phyloP scores from a whole-genome alignment of 306 rosid species.

The Prunus davidiana region DNA sequence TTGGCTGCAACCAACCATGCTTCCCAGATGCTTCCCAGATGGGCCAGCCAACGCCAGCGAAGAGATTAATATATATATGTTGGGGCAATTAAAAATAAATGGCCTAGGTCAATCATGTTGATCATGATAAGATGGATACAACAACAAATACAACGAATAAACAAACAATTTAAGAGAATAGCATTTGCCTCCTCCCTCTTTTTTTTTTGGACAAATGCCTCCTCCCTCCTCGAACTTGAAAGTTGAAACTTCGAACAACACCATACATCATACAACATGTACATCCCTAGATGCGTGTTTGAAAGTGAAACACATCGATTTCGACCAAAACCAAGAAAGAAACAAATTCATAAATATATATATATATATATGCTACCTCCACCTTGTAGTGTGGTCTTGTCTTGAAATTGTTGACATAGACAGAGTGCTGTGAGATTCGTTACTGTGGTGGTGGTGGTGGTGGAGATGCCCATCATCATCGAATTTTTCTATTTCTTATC shows the following conservation, averaged over 20 bases:
- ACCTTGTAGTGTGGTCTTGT: slow-evolving; percentile 21
- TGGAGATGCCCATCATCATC: background rate
- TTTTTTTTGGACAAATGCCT: too few relatives aligned
- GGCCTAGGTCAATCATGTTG: slow-evolving; percentile 14
- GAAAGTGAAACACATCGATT: background rate
- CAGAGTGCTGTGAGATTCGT: slow-evolving; percentile 13
- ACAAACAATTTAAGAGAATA: too few relatives aligned
- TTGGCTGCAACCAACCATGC: background rate
- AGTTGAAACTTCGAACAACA: slow-evolving; percentile 18
- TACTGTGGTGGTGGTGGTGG: background rate
- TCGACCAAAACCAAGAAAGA: background rate
- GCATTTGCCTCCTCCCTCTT: background rate
- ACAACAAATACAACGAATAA: too few relatives aligned
- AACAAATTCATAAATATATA: background rate
- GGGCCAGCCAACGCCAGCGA: too few relatives aligned
- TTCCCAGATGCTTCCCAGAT: too few relatives aligned
- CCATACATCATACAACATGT: background rate
- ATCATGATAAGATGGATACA: background rate
- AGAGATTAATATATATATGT: background rate
- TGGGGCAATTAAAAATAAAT: background rate
- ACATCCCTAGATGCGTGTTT: slow-evolving; percentile 28
- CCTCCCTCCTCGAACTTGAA: background rate
- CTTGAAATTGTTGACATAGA: background rate
- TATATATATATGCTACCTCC: background rate
- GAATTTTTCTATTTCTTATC: background rate